phyloP scores from a whole-genome alignment of 129 eudicot genomes.

The Pseudognaphalium luteoalbum region DNA sequence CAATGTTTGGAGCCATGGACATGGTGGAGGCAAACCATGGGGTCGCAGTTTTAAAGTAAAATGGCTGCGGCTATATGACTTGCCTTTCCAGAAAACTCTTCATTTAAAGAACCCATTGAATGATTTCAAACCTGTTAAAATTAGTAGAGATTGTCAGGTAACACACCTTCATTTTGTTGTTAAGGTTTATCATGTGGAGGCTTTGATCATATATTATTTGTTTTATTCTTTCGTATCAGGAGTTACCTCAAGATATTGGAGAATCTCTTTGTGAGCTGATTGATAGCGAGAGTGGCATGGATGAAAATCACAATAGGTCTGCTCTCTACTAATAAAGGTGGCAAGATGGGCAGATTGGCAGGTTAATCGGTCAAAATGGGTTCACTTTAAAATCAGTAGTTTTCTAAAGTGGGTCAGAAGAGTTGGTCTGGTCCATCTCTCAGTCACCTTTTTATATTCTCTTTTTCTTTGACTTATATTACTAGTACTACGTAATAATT shows the following conservation, averaged over 20 bases:
- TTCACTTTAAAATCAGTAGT: background rate
- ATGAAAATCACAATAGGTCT: slow-evolving; percentile 51
- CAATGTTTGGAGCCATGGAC: slow-evolving; percentile 88
- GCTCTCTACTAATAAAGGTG: background rate
- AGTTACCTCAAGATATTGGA: slow-evolving; percentile 86
- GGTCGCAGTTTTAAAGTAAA: slow-evolving; percentile 92
- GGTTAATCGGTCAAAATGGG: background rate
- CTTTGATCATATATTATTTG: slow-evolving; percentile 9
- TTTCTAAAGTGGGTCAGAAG: background rate
- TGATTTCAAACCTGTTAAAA: slow-evolving; percentile 88
- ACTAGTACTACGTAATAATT: too few relatives aligned
- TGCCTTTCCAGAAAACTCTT: slow-evolving; percentile 88
- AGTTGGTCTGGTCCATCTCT: background rate
- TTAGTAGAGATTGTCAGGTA: slow-evolving; percentile 99
- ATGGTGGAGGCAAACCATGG: slow-evolving; percentile 82
- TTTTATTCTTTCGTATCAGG: slow-evolving; percentile 48
- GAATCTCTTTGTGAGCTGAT: slow-evolving; percentile 93
- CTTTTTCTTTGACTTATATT: background rate
- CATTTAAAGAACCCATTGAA: slow-evolving; percentile 91
- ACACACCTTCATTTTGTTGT: background rate
- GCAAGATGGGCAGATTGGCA: background rate
- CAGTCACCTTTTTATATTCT: background rate
- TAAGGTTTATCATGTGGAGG: slow-evolving; percentile 1
- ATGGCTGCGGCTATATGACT: slow-evolving; percentile 73
- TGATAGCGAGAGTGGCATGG: slow-evolving; percentile 53